Percentiles rank a stretch among this genome's conserved stretches.
These are phyloP conservation scores for Polygonum aviculare DNA, from an alignment of 148 eudicot species.

Conservation along the genomic window DNA sequence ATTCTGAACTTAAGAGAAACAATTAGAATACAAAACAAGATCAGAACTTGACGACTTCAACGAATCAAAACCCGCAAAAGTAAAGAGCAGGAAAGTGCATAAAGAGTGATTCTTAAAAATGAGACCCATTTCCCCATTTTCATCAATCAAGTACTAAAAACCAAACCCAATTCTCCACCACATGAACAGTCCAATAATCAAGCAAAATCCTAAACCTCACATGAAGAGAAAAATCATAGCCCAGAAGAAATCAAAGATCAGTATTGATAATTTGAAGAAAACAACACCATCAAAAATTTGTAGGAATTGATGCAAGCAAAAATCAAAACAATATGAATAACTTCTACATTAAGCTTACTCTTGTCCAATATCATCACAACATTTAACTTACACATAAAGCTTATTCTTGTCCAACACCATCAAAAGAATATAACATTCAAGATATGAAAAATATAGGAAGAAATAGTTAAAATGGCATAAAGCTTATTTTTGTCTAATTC, in stretches of 20 bases:
- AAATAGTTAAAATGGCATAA: not conserved
- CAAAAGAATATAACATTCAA: too few species aligned
- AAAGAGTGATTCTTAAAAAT: not conserved
- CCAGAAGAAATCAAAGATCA: conserved; percentile 12
- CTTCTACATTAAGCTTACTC: too few species aligned
- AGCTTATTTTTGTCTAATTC: not conserved
- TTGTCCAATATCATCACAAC: too few species aligned
- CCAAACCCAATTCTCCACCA: conserved; percentile 9
- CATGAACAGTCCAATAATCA: not conserved
- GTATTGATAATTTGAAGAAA: not conserved
- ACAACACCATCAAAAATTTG: not conserved
- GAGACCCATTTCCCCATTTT: conserved; percentile 6
- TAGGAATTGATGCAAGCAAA: not conserved
- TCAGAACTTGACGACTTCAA: not conserved
- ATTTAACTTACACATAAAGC: too few species aligned
- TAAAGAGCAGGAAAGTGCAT: not conserved
- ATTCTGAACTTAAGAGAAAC: not conserved
- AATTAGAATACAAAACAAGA: not conserved
- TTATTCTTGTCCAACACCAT: too few species aligned
- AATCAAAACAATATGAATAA: not conserved
- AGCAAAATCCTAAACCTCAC: not conserved
- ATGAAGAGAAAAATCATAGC: not conserved
- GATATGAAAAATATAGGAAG: not conserved
- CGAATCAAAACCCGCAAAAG: not conserved
- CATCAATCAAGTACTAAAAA: not conserved